These are phyloP conservation scores for Musa balbisiana DNA, from an alignment of 202 grass and related monocot genomes.

Conservation along the genomic window DNA sequence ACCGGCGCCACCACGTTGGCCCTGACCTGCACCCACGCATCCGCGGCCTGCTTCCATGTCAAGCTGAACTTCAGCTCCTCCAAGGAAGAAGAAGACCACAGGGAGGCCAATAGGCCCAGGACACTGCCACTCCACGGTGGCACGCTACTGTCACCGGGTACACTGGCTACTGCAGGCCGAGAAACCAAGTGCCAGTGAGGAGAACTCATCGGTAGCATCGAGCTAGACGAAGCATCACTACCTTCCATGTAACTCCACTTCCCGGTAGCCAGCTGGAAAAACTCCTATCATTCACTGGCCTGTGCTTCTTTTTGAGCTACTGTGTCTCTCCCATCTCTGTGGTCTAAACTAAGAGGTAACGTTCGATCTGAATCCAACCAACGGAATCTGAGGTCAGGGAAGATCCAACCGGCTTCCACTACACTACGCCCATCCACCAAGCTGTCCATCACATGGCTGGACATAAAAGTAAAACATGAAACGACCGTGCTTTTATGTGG, in stretches of 20 bases:
- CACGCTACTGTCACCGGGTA: not conserved
- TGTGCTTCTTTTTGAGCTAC: not conserved
- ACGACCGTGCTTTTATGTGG: not conserved
- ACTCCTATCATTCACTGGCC: not conserved
- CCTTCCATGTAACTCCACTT: not conserved
- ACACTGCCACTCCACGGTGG: not conserved
- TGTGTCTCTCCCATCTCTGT: not conserved
- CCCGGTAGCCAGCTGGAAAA: not conserved
- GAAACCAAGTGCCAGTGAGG: not conserved
- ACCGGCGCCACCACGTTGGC: slow-evolving; percentile 20
- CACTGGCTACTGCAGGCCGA: not conserved
- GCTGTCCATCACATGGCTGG: not conserved
- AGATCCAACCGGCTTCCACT: not conserved
- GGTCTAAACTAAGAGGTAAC: not conserved
- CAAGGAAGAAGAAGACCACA: not conserved
- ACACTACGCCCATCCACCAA: not conserved
- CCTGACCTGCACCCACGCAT: not conserved
- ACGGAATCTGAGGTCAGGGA: not conserved
- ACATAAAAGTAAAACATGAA: not conserved
- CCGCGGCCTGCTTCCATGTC: not conserved
- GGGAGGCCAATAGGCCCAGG: not conserved
- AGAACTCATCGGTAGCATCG: not conserved
- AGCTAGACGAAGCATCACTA: not conserved
- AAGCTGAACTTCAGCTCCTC: not conserved
- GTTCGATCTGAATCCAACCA: not conserved